Conservation (phyloP, 148 eudicot genomes). For the Rhododendron ovatum region DNA sequence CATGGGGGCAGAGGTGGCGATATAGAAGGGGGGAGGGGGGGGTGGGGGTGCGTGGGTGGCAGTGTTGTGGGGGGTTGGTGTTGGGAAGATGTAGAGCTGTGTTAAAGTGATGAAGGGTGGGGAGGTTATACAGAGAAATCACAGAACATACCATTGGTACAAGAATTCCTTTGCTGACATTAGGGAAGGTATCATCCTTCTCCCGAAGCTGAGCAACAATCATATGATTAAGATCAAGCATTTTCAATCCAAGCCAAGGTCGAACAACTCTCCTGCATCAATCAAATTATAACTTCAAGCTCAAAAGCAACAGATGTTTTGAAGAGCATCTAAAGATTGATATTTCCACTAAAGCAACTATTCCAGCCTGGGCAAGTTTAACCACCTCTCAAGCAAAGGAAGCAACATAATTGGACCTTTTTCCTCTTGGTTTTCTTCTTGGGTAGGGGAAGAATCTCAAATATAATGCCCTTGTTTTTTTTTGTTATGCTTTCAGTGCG, state of each 20-base stretch:
- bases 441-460: background rate
- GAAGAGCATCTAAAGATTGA: background rate
- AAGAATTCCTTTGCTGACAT: slow-evolving; percentile 48
- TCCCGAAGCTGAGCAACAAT: slow-evolving; percentile 60
- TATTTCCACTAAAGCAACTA: background rate
- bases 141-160: slow-evolving; percentile 49
- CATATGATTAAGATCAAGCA: slow-evolving; percentile 67
- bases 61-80: background rate
- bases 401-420: background rate
- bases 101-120: background rate
- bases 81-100: background rate
- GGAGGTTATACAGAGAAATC: background rate
- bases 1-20: background rate
- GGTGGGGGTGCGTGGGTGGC: background rate
- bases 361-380: background rate
- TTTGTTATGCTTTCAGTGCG: background rate
- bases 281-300: background rate
- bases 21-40: background rate
- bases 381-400: background rate
- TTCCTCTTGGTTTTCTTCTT: background rate
- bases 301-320: background rate
- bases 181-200: slow-evolving; percentile 50
- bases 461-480: background rate
- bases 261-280: slow-evolving; percentile 65
- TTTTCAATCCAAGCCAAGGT: slow-evolving; percentile 70